Conservation (phyloP, 2,329 filamentous ascomycete species). For the Lachnellula arida region DNA sequence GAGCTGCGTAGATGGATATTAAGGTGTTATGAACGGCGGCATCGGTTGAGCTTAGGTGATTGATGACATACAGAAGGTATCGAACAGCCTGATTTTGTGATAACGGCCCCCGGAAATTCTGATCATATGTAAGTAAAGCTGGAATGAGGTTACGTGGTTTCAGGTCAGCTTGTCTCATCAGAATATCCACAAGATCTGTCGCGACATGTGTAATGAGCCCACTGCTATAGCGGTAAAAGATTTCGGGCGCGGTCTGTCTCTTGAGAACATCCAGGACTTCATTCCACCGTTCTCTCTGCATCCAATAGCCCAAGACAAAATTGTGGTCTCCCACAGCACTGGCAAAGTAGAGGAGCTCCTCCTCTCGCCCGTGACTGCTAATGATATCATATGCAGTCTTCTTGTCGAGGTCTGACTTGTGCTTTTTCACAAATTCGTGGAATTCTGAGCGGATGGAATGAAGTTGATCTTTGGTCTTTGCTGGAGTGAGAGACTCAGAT, state of each 20-base stretch:
- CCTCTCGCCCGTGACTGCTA: slow-evolving; percentile 89
- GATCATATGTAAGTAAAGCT: slow-evolving; percentile 89
- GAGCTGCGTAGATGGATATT: slow-evolving; percentile 90
- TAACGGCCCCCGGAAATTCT: slow-evolving; percentile 63
- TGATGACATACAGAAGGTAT: slow-evolving; percentile 90
- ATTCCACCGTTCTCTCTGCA: slow-evolving; percentile 87
- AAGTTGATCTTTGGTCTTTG: slow-evolving; percentile 68
- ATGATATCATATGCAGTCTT: slow-evolving; percentile 96
- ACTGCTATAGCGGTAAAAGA: slow-evolving; percentile 95
- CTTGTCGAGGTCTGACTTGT: slow-evolving; percentile 82
- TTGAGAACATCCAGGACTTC: slow-evolving; percentile 86
- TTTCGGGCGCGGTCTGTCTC: slow-evolving; percentile 84
- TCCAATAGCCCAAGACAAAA: slow-evolving; percentile 95
- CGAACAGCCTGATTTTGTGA: slow-evolving; percentile 84
- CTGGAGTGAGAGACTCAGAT: slow-evolving; percentile 64
- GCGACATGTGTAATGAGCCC: slow-evolving; percentile 91
- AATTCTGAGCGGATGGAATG: slow-evolving; percentile 70
- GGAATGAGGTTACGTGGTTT: slow-evolving; percentile 87
- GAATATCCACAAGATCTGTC: slow-evolving; percentile 83
- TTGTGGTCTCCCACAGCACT: slow-evolving; percentile 86
- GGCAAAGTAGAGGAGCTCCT: slow-evolving; percentile 88
- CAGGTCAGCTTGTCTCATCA: slow-evolving; percentile 86
- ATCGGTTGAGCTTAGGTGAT: slow-evolving; percentile 72
- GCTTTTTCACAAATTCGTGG: slow-evolving; percentile 78
- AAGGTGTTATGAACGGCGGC: slow-evolving; percentile 95